Percentiles rank a stretch among this genome's conserved stretches.
These are phyloP conservation scores for Capsella bursapastoris DNA, from an alignment of 345 rosid species.

Conservation along the genomic window DNA sequence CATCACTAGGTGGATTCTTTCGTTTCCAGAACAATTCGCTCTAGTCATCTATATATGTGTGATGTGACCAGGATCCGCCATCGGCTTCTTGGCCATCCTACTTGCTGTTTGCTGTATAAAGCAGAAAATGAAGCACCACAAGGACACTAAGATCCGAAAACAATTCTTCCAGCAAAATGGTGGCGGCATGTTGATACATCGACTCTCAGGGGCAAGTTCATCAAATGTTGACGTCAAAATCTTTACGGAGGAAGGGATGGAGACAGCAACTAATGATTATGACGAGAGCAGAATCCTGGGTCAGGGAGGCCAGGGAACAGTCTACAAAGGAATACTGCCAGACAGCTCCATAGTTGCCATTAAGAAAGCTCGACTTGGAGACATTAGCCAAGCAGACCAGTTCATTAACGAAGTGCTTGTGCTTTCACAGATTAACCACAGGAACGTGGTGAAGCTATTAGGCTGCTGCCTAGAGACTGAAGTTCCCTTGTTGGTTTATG, in stretches of 20 bases:
- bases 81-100: slow-evolving; percentile 19
- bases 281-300: slow-evolving; percentile 36
- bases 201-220: slow-evolving; percentile 25
- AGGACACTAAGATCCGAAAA: slow-evolving; percentile 10
- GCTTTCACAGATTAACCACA: slow-evolving; percentile 54
- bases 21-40: too few species aligned
- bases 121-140: neutral
- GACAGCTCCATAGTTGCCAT: slow-evolving; percentile 42
- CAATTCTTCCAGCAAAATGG: slow-evolving; percentile 37
- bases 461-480: slow-evolving; percentile 46
- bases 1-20: neutral
- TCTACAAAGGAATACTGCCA: slow-evolving; percentile 42
- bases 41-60: too few species aligned
- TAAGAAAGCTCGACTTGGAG: neutral
- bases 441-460: slow-evolving; percentile 51
- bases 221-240: slow-evolving; percentile 31
- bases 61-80: neutral
- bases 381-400: slow-evolving; percentile 42
- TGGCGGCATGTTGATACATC: neutral
- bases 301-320: slow-evolving; percentile 46
- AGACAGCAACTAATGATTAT: slow-evolving; percentile 40
- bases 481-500: slow-evolving; percentile 45
- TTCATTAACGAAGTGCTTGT: slow-evolving; percentile 52
- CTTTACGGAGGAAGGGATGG: slow-evolving; percentile 40
- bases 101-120: neutral